Base-by-base conservation (phyloP, 2,329 filamentous ascomycete species). In the Fusarium sp. region DNA sequence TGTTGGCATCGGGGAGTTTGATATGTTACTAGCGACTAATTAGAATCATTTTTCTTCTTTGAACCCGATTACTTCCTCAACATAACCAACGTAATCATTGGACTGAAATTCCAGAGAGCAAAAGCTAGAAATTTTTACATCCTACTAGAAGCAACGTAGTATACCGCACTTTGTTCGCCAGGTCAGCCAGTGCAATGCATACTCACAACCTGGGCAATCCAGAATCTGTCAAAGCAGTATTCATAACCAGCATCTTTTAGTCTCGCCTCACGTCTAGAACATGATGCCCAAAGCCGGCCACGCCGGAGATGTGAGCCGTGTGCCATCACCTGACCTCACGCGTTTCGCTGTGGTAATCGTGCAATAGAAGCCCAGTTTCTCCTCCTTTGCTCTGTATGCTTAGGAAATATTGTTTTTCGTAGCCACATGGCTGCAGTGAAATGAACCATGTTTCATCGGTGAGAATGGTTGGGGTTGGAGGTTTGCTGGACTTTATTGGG, bases 261-360 rank as follows among this genome's bases (percentile, higher is more conserved):
- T 62, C 35, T 38, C 7, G 37, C n/a, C 16, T 33, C 12, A 31
- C 11, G 19, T 42, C 31, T 11, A 52, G 18, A 39, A 33, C 4
- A 27, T 35, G 15, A 35, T 27, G 19, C 14, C 16, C 18, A 39
- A 39, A 45, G 39, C 31, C 16, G 11, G 51, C 11, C 37, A 35
- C 23, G 15, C 21, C 14, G 10, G 45, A 23, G 42, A 35, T 21
- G 11, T 19, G 29, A 70, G 66, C 44, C 16, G 39, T 46, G 23
- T 19, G 42, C n/a, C 49, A 52, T 69, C 60, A 64, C 46, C 60
- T 72, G 58, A 72, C 54, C 63, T 73, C 66, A 66, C 61, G 59
- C 69, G 63, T 66, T 67, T 46, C 21, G 29, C 35, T 35, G 48
- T 48, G 27, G 33, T 38, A 38, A 72, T 58, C 46, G 63, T 67